Evolutionary conservation across 148 eudicot genomes (phyloP).

Genomic region (Gaultheria prostrata): DNA sequence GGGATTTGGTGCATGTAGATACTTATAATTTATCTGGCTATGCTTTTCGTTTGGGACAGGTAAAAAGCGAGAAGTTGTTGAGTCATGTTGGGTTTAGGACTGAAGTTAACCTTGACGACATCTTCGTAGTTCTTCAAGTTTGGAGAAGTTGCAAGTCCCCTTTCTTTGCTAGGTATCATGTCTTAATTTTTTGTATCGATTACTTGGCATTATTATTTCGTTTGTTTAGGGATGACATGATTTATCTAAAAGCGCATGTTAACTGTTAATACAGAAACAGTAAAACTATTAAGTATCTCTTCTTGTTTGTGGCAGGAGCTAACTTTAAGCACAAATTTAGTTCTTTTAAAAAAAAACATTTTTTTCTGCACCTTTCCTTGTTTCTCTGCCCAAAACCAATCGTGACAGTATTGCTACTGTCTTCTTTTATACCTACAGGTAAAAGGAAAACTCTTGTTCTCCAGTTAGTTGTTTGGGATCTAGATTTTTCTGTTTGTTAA

Average conservation of each 20-base stretch:
- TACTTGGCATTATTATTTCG: not conserved
- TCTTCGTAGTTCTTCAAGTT: conserved; percentile 44
- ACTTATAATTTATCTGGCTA: not conserved
- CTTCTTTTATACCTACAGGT: not conserved
- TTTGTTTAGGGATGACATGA: not conserved
- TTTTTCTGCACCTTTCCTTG: not conserved
- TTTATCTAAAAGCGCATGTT: not conserved
- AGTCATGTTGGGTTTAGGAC: conserved; percentile 72
- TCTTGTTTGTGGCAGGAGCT: not conserved
- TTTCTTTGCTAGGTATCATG: conserved; percentile 66
- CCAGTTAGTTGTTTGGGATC: not conserved
- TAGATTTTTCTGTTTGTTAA: not conserved
- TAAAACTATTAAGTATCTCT: not conserved
- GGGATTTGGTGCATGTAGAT: not conserved
- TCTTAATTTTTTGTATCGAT: not conserved
- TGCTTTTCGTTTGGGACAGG: conserved; percentile 42
- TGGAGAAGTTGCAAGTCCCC: conserved; percentile 61
- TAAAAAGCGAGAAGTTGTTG: conserved; percentile 56
- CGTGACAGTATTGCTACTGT: not conserved
- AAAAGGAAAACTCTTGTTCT: not conserved
- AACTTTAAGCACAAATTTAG: not conserved
- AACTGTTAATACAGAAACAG: not conserved
- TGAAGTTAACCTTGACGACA: conserved; percentile 67
- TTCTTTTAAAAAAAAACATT: not conserved
- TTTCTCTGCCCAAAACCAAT: not conserved